These are phyloP conservation scores for Backusella parvicylindrica DNA, from an alignment of 192 early-diverging fungal species.

Conservation along the genomic window DNA sequence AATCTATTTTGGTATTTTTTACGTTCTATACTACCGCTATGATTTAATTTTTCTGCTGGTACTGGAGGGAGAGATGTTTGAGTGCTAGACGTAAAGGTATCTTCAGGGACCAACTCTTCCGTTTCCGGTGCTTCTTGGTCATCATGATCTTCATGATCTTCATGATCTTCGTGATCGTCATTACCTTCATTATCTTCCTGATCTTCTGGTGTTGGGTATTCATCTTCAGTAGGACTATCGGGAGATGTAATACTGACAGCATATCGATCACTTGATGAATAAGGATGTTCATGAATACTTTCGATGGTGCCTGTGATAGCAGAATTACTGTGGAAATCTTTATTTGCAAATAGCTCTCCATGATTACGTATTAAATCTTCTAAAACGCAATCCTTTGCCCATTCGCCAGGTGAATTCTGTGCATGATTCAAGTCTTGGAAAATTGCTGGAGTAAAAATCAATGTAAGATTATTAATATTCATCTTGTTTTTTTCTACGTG, in stretches of 20 bases:
- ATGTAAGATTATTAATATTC: conserved; percentile 53
- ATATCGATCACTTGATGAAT: background rate
- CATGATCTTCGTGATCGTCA: background rate
- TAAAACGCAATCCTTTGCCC: conserved; percentile 30
- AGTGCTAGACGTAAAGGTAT: background rate
- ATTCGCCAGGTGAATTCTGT: conserved; percentile 32
- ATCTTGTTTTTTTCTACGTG: conserved; percentile 62
- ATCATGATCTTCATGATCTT: background rate
- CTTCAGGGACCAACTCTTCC: background rate
- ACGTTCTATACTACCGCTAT: background rate
- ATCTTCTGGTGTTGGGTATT: background rate
- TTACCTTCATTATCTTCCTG: background rate
- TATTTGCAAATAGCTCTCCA: conserved; percentile 25
- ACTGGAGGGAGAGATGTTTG: background rate
- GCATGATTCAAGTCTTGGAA: conserved; percentile 59
- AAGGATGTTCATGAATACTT: conserved; percentile 1
- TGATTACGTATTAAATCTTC: conserved; percentile 35
- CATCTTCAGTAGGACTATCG: background rate
- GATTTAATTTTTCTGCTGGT: background rate
- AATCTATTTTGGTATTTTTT: conserved; percentile 7
- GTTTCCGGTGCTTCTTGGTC: background rate
- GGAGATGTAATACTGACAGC: background rate
- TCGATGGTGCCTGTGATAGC: conserved; percentile 27
- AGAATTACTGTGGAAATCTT: conserved; percentile 22
- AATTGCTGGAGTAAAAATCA: conserved; percentile 62